phyloP scores from a whole-genome alignment of 176 grass and related monocot genomes.

The Oropetium thomaeum region DNA sequence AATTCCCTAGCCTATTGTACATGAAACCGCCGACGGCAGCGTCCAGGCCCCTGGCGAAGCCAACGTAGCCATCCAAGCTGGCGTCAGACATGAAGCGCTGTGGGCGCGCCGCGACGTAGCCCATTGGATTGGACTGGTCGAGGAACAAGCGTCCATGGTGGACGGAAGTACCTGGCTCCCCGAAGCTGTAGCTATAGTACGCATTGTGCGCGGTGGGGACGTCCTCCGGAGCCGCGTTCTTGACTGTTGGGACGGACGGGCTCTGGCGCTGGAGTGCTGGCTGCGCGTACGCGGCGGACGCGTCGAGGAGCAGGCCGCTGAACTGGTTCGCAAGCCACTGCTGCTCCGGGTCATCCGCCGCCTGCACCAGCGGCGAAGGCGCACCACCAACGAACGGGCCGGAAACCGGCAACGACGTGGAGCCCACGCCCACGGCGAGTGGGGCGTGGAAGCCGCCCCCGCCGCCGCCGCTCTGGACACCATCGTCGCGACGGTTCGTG shows the following conservation, averaged over 20 bases:
- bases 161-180: conserved; percentile 28
- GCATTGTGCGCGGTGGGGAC: neutral
- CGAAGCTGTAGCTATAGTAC: conserved; percentile 26
- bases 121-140: conserved; percentile 26
- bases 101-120: conserved; percentile 16
- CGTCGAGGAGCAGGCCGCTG: conserved; percentile 31
- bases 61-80: conserved; percentile 19
- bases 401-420: conserved; percentile 10
- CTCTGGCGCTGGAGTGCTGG: conserved; percentile 1
- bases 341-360: conserved; percentile 15
- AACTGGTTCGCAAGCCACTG: conserved; percentile 31
- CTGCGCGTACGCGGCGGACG: neutral
- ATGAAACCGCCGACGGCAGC: conserved; percentile 3
- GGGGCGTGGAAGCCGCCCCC: neutral
- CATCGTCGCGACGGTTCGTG: conserved; percentile 33
- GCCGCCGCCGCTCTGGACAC: neutral
- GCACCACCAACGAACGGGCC: conserved; percentile 24
- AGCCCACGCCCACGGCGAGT: conserved; percentile 8
- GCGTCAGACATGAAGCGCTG: conserved; percentile 25
- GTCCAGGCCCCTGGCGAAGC: conserved; percentile 9
- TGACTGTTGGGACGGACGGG: neutral
- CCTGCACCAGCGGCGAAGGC: conserved; percentile 5
- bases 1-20: conserved; percentile 35
- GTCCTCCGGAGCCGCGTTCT: neutral
- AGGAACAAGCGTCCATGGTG: neutral